phyloP scores from a whole-genome alignment of 106 monocot genomes.

The Iris macrosiphon region DNA sequence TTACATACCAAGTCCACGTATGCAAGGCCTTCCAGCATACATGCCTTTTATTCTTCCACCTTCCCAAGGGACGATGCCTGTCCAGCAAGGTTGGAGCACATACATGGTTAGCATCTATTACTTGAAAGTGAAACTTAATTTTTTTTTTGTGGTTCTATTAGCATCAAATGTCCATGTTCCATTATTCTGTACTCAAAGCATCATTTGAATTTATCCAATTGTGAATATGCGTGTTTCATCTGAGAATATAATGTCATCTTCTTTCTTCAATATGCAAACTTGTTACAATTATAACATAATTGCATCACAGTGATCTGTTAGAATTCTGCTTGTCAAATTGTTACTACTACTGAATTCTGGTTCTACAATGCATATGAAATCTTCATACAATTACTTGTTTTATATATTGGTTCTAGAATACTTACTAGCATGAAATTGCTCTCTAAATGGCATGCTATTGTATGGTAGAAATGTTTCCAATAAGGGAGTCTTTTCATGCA shows the following conservation, averaged over 20 bases:
- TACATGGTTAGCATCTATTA: constrained; percentile 36
- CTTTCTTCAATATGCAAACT: too few species aligned
- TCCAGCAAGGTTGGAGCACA: constrained; percentile 47
- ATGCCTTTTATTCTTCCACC: constrained; percentile 38
- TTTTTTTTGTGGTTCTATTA: background rate
- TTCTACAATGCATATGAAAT: background rate
- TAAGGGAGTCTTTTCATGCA: background rate
- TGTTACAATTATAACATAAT: background rate
- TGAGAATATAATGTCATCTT: too few species aligned
- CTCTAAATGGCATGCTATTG: too few species aligned
- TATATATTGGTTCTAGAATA: background rate
- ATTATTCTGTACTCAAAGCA: too few species aligned
- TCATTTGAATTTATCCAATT: too few species aligned
- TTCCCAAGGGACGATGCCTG: constrained; percentile 26
- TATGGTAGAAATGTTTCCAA: background rate
- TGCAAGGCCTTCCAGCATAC: constrained; percentile 38
- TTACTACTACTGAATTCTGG: background rate
- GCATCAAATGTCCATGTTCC: too few species aligned
- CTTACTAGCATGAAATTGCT: background rate
- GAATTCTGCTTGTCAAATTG: background rate
- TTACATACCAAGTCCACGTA: constrained; percentile 27
- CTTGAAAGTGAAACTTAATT: background rate
- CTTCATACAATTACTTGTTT: background rate
- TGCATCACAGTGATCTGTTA: background rate
- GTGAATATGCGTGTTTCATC: too few species aligned